Evolutionary conservation across 768 basidiomycete genomes (phyloP), one percentile per base, ranked within the genome.

Genomic region (Agaricus blazei): DNA sequence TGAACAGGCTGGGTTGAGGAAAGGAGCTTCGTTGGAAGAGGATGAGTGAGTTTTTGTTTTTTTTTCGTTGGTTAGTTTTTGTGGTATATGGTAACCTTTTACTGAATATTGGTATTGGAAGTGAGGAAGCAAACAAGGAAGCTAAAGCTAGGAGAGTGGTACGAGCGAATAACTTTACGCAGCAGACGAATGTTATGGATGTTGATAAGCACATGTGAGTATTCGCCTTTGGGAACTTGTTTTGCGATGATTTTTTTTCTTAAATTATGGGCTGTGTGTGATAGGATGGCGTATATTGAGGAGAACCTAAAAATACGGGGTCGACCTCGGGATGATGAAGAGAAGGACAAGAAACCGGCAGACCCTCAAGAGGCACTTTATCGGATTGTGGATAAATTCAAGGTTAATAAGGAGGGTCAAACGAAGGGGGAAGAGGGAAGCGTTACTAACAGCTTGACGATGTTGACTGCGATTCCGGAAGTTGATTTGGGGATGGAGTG

Each of bases 401-500:
- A 80, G 64, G 68, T 74, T 4, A 80, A 79, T 46, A 82, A 80
- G 64, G 69, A 77, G 61, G 28, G 26, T 19, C 76, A 82, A 43
- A 77, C 81, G 15, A 74, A 77, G 47, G 76, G 80, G 3, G 91
- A 97, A 57, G 95, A 95, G 58, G 97, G 96, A 7, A 97, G 83
- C 64, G 93, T 98, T 26, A 92, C 93, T 11, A 93, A 92, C 60
- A 93, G 90, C 62, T 65, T 96, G 69, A 85, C 91, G 3, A 99
- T 98, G 97, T 77, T 99, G 52, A 98, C 95, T 14, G 93, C 92
- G 36, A 98, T 99, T 63, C 97, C 96, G 0, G 97, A 98, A 66
- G 93, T 98, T 8, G 96, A 99, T 69, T 78, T 99, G 3, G 97
- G 97, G 54, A 97, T 98, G 88, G 94, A 99, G 95, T 98, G 62